Evolutionary conservation across 805 yeast species (phyloP).

Genomic region (Candida sakaeoensis): DNA sequence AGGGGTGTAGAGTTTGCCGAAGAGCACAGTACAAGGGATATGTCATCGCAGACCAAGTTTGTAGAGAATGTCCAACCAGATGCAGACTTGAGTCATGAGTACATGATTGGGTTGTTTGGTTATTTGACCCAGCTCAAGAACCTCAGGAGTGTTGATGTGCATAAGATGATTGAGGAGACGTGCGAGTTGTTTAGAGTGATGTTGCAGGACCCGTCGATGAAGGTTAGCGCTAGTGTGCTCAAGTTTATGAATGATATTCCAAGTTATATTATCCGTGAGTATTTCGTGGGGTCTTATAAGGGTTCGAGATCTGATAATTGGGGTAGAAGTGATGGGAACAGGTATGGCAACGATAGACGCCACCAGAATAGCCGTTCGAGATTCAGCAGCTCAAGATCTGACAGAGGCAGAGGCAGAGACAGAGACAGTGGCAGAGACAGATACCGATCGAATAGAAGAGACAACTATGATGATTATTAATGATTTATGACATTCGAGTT

Average conservation of each 20-base stretch:
- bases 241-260: slow-evolving; percentile 7
- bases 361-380: too few relatives aligned
- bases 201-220: slow-evolving; percentile 13
- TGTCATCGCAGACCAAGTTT: slow-evolving; percentile 19
- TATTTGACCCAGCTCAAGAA: slow-evolving; percentile 25
- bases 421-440: neutral
- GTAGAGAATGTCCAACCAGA: slow-evolving; percentile 15
- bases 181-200: slow-evolving; percentile 21
- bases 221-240: neutral
- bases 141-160: slow-evolving; percentile 13
- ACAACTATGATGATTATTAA: too few relatives aligned
- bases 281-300: neutral
- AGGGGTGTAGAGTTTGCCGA: slow-evolving; percentile 55
- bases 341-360: neutral
- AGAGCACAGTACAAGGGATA: slow-evolving; percentile 34
- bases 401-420: neutral
- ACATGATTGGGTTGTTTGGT: slow-evolving; percentile 23
- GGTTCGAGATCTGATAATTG: neutral
- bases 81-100: slow-evolving; percentile 21
- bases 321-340: neutral
- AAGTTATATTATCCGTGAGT: slow-evolving; percentile 7
- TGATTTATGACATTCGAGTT: too few relatives aligned
- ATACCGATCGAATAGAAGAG: too few relatives aligned
- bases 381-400: too few relatives aligned
- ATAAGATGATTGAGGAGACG: slow-evolving; percentile 28